A percentile compares a stretch with the other conserved stretches of the same genome.
phyloP scores from a whole-genome alignment of 2,329 filamentous ascomycete genomes.

The Lasiodiplodia citricola region DNA sequence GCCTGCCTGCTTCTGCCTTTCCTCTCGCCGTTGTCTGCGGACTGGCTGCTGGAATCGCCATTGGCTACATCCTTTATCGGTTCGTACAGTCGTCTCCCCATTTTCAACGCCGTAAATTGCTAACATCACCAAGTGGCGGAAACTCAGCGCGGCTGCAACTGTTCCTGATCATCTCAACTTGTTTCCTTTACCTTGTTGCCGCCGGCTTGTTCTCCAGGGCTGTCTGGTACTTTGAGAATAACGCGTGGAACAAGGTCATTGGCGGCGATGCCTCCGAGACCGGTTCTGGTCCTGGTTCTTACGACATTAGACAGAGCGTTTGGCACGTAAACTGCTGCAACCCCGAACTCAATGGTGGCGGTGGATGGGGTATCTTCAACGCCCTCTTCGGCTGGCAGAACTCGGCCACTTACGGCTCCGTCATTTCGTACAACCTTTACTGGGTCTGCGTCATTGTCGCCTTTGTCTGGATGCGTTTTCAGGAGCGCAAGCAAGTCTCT shows the following conservation, averaged over 20 bases:
- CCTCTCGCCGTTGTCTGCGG: conserved; percentile 78
- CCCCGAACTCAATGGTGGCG: conserved; percentile 71
- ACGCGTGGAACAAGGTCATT: conserved; percentile 70
- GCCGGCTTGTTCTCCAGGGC: conserved; percentile 80
- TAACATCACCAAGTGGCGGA: conserved; percentile 54
- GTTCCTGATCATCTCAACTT: conserved; percentile 82
- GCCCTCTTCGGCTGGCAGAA: conserved; percentile 87
- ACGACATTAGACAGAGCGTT: conserved; percentile 67
- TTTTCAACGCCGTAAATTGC: not conserved
- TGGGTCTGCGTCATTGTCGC: conserved; percentile 74
- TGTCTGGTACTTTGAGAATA: conserved; percentile 75
- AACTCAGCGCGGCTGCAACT: conserved; percentile 69
- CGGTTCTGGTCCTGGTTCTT: conserved; percentile 73
- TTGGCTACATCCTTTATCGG: conserved; percentile 76
- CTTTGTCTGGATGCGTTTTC: conserved; percentile 69
- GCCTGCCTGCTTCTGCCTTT: conserved; percentile 74
- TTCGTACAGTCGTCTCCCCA: conserved; percentile 49
- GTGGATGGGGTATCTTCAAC: conserved; percentile 88
- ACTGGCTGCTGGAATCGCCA: conserved; percentile 66
- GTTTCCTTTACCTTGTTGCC: conserved; percentile 81
- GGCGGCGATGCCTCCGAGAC: conserved; percentile 69
- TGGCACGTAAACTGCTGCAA: conserved; percentile 72
- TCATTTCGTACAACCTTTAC: conserved; percentile 87
- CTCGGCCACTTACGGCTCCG: conserved; percentile 84
- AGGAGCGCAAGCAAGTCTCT: conserved; percentile 57